Conservation (phyloP, 2,329 filamentous ascomycete genomes). For the Pestalotiopsis sp. region DNA sequence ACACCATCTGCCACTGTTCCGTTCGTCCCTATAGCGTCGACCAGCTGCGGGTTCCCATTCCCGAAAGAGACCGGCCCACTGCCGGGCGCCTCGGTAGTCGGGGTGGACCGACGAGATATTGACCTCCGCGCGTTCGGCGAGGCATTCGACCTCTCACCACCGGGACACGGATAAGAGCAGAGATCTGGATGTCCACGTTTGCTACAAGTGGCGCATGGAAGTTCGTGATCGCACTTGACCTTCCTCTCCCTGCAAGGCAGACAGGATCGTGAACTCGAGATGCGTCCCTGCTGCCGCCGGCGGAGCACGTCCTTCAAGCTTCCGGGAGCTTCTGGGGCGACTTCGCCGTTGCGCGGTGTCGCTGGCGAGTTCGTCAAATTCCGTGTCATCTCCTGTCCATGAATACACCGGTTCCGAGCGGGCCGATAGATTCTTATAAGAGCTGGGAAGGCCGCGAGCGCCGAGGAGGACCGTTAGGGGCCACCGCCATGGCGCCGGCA, state of each 20-base stretch:
- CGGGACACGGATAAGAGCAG: neutral
- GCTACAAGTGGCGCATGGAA: neutral
- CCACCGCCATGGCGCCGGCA: neutral
- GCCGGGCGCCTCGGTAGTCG: neutral
- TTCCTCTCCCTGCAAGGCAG: slow-evolving; percentile 1
- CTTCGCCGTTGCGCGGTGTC: neutral
- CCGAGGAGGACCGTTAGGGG: neutral
- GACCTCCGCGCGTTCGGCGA: neutral
- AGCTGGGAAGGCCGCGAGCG: neutral
- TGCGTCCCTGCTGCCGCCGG: neutral
- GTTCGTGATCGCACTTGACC: neutral
- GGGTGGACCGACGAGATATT: neutral
- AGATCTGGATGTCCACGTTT: neutral
- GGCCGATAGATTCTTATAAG: neutral
- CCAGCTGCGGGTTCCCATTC: neutral
- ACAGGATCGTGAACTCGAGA: neutral
- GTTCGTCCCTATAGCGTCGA: rapidly evolving
- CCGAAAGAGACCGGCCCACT: neutral
- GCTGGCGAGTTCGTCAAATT: neutral
- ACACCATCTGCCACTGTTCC: neutral
- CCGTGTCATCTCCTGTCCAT: neutral
- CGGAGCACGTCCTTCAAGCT: neutral
- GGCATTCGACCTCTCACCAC: neutral
- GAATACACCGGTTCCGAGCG: neutral
- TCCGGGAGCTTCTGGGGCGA: neutral